These are phyloP conservation scores for Thielaviopsis populi DNA, from an alignment of 2,329 filamentous ascomycete genomes.

Conservation along the genomic window DNA sequence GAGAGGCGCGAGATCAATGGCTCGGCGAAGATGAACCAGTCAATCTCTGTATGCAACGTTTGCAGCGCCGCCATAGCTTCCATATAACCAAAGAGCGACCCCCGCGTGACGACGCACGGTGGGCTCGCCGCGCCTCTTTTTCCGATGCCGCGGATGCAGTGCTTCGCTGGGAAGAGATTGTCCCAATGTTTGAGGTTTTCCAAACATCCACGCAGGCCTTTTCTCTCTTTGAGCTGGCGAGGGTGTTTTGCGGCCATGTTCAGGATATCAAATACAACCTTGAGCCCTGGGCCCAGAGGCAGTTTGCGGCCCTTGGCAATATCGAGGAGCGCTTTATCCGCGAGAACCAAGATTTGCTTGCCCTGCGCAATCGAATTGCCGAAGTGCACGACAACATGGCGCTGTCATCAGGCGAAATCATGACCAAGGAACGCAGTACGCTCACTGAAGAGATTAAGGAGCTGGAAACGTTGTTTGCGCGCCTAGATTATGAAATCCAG, in stretches of 20 bases:
- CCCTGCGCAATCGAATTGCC: constrained; percentile 53
- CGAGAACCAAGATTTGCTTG: constrained; percentile 50
- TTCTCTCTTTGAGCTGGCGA: constrained; percentile 32
- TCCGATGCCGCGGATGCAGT: constrained; percentile 62
- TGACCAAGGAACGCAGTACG: constrained; percentile 52
- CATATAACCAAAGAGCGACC: constrained; percentile 22
- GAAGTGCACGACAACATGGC: constrained; percentile 55
- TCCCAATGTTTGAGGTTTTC: constrained; percentile 26
- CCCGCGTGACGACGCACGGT: constrained; percentile 41
- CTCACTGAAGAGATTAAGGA: constrained; percentile 61
- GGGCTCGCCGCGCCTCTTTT: constrained; percentile 61
- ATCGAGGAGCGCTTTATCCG: constrained; percentile 48
- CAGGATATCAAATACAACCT: constrained; percentile 36
- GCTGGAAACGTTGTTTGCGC: constrained; percentile 65
- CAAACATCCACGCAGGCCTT: constrained; percentile 8
- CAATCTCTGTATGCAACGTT: constrained; percentile 8
- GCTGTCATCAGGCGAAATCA: constrained; percentile 50
- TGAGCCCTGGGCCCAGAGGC: constrained; percentile 45
- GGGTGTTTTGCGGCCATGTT: constrained; percentile 38
- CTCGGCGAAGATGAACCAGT: constrained; percentile 5
- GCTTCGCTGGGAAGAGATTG: constrained; percentile 47
- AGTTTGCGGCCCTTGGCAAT: constrained; percentile 39
- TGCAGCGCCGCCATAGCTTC: constrained; percentile 50
- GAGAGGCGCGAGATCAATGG: constrained; percentile 3
- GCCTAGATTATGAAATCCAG: constrained; percentile 83